These are phyloP conservation scores for Desmodesmus armatus DNA, from an alignment of 139 green algal species.

Conservation along the genomic window DNA sequence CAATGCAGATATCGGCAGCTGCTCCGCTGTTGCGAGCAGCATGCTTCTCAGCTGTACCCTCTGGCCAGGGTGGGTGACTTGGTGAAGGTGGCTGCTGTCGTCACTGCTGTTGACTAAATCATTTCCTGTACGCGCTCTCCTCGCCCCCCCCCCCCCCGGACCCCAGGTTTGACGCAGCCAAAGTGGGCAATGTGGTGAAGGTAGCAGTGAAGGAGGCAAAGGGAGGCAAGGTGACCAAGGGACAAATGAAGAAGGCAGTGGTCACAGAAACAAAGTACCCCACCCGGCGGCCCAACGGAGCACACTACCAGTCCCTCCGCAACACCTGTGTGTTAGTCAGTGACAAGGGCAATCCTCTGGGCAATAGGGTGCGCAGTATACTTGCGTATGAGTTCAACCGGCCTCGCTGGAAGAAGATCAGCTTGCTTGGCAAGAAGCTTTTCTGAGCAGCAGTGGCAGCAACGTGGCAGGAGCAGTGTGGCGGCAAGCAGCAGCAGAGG, in stretches of 20 bases:
- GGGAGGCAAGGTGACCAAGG: slow-evolving; percentile 59
- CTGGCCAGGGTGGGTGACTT: too few relatives aligned
- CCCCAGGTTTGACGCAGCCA: slow-evolving; percentile 49
- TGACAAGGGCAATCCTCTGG: slow-evolving; percentile 72
- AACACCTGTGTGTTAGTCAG: slow-evolving; percentile 65
- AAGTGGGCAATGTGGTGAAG: slow-evolving; percentile 67
- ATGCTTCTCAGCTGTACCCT: too few relatives aligned
- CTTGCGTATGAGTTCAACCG: slow-evolving; percentile 65
- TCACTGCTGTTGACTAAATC: not conserved
- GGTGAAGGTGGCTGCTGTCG: not conserved
- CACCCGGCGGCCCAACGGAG: slow-evolving; percentile 59
- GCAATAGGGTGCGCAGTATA: slow-evolving; percentile 58
- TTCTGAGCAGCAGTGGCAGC: slow-evolving; percentile 12
- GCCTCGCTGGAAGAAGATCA: slow-evolving; percentile 56
- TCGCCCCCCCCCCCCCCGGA: too few relatives aligned
- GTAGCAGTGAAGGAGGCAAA: slow-evolving; percentile 67
- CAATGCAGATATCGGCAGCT: too few relatives aligned
- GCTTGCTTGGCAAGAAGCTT: slow-evolving; percentile 35
- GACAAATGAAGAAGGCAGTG: slow-evolving; percentile 64
- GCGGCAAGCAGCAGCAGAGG: not conserved
- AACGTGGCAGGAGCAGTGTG: not conserved
- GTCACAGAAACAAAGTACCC: slow-evolving; percentile 64
- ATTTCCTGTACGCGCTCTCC: slow-evolving; percentile 57
- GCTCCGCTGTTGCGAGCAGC: too few relatives aligned
- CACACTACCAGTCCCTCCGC: slow-evolving; percentile 60